Conservation (phyloP, 345 rosid genomes). For the Pistacia vera region DNA sequence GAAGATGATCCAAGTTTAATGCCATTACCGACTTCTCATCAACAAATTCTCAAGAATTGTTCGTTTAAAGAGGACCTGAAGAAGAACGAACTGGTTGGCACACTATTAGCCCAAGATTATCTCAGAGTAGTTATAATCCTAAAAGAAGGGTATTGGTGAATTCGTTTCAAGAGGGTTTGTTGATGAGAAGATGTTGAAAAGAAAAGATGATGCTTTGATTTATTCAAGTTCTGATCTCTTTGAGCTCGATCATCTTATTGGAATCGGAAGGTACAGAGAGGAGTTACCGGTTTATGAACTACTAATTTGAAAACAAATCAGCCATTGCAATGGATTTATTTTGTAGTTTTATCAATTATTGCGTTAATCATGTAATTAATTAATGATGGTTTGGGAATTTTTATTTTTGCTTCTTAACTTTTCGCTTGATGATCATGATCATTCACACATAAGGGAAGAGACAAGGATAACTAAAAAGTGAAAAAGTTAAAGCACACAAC, state of each 20-base stretch:
- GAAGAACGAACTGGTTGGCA: conserved; percentile 23
- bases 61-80: conserved; percentile 29
- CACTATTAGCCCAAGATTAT: conserved; percentile 15
- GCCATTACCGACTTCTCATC: conserved; percentile 23
- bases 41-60: conserved; percentile 9
- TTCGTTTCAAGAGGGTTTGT: conserved; percentile 31
- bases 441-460: conserved; percentile 26
- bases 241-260: conserved; percentile 69
- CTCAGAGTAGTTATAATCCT: conserved; percentile 21
- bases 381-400: conserved; percentile 16
- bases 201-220: conserved; percentile 58
- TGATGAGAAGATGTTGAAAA: conserved; percentile 19
- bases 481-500: conserved; percentile 24
- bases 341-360: conserved; percentile 31
- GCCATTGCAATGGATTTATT: conserved; percentile 69
- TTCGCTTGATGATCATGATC: neutral
- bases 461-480: conserved; percentile 21
- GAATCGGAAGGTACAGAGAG: conserved; percentile 60
- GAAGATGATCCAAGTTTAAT: conserved; percentile 43
- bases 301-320: conserved; percentile 68
- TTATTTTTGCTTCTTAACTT: neutral
- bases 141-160: conserved; percentile 34
- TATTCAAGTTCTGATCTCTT: conserved; percentile 85
- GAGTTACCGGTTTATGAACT: conserved; percentile 90
- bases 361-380: conserved; percentile 24